Percentiles rank a stretch among this genome's conserved stretches.
Evolutionary conservation across 2,329 filamentous ascomycete species (phyloP).

Genomic region (Diaporthe sp.): DNA sequence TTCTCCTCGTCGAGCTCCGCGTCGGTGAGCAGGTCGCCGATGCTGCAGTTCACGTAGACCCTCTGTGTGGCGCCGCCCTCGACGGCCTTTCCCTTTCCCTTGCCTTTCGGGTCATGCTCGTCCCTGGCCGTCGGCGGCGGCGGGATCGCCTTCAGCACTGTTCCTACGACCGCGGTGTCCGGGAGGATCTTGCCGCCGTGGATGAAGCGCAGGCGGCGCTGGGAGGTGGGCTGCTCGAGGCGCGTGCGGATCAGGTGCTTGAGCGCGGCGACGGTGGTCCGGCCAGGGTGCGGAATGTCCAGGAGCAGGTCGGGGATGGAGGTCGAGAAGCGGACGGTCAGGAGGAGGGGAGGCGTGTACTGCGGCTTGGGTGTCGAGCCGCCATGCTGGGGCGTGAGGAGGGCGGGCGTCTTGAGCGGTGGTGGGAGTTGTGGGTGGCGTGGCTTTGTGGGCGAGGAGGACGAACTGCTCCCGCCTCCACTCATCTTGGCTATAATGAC

Average conservation of each 20-base stretch:
- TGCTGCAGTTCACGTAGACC: slow-evolving; percentile 94
- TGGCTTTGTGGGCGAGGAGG: slow-evolving; percentile 33
- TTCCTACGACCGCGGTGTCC: slow-evolving; percentile 77
- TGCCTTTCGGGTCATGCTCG: slow-evolving; percentile 59
- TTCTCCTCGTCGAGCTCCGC: slow-evolving; percentile 80
- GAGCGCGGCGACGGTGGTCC: slow-evolving; percentile 81
- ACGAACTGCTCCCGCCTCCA: slow-evolving; percentile 38
- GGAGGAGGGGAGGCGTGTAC: slow-evolving; percentile 67
- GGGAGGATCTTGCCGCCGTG: slow-evolving; percentile 88
- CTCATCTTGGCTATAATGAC: slow-evolving; percentile 36
- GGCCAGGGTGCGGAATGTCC: slow-evolving; percentile 76
- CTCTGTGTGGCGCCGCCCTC: slow-evolving; percentile 65
- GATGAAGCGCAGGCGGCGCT: slow-evolving; percentile 87
- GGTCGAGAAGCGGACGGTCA: slow-evolving; percentile 92
- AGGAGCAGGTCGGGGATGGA: slow-evolving; percentile 87
- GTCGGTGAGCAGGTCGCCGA: slow-evolving; percentile 80
- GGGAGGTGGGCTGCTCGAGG: slow-evolving; percentile 73
- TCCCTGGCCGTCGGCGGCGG: slow-evolving; percentile 60
- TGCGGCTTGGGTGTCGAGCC: slow-evolving; percentile 18
- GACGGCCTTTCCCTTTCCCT: slow-evolving; percentile 83
- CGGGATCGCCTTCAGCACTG: slow-evolving; percentile 75
- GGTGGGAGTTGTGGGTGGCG: slow-evolving; percentile 14
- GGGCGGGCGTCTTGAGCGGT: slow-evolving; percentile 28
- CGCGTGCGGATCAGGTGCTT: slow-evolving; percentile 85
- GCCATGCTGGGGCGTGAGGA: slow-evolving; percentile 25